Base-by-base conservation (phyloP, 2,329 filamentous ascomycete genomes). In the Lachnellula willkommii region DNA sequence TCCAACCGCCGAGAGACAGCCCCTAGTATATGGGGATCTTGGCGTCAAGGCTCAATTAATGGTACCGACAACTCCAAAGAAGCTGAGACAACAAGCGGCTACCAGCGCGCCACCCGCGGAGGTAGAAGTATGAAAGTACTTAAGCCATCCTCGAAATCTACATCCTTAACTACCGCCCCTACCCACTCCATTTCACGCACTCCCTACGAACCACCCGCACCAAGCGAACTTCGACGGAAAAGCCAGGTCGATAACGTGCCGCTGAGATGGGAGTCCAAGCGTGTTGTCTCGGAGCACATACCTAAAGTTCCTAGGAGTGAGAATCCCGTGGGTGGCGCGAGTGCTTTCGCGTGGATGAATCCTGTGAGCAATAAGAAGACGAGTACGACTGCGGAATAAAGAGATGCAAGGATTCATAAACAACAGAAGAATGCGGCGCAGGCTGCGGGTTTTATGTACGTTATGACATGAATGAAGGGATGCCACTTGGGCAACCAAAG, bases 281-380 rank as follows among this genome's bases (percentile, higher is more conserved):
- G 73, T 47, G 70, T 73, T 35, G 73, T 72, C 61, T 70, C 66
- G 46, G 70, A 70, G 52, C 68, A 37, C 14, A 62, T 65, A 50
- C 51, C 62, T 26, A 63, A 59, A 5, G 57, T 79, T 64, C 75
- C 82, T 15, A 80, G 84, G 55, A 79, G 83, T 6, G 78, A 83
- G 35, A 97, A 97, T 68, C 93, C 94, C 0, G 82, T 96, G 17
- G 93, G 93, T 8, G 89, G 89, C n/a, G 93, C 89, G 14, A 94
- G 90, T 56, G 93, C 93, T 2, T 97, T 97, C 74, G 87, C 89
- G 12, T 97, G 92, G 92, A 86, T 96, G 77, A 93, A 88, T 48
- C 73, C 78, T 24, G 69, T n/a, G 20, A 68, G 50, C 78, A 78
- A 77, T 47, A 75, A 75, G 65, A 68, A 72, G 11, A 53, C 50